Evolutionary conservation across 305 asterid species (phyloP).

Genomic region (Ilex paraguariensis): DNA sequence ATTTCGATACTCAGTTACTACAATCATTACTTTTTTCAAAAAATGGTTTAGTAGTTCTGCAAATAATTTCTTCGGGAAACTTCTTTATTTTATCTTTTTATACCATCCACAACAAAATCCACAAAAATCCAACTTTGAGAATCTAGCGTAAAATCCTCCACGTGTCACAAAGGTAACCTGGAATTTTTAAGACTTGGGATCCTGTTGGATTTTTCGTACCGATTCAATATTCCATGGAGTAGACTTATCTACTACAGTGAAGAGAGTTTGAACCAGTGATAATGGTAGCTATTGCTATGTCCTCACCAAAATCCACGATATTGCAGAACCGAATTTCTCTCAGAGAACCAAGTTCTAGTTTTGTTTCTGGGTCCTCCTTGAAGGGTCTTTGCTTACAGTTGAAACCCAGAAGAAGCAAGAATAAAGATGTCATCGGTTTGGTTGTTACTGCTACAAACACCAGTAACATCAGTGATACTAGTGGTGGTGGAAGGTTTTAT

Average conservation of each 20-base stretch:
- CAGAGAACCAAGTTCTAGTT: conserved; percentile 33
- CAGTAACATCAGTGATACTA: conserved; percentile 17
- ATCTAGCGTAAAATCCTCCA: conserved; percentile 22
- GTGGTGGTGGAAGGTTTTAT: conserved; percentile 64
- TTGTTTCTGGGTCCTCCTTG: conserved; percentile 35
- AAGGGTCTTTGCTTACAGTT: conserved; percentile 35
- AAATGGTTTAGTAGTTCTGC: no score
- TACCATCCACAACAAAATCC: conserved; percentile 16
- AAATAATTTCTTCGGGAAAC: no score
- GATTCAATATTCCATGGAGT: background rate
- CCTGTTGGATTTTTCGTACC: conserved; percentile 6
- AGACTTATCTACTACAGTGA: background rate
- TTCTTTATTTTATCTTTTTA: no score
- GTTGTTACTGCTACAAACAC: conserved; percentile 43
- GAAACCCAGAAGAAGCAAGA: conserved; percentile 34
- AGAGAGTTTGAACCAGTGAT: conserved; percentile 19
- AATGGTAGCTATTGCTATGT: conserved; percentile 48
- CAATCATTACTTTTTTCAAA: no score
- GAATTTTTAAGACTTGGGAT: conserved; percentile 5
- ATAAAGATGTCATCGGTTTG: conserved; percentile 22
- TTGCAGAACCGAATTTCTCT: conserved; percentile 21
- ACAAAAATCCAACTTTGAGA: conserved; percentile 29
- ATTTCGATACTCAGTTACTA: no score
- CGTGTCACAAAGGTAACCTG: conserved; percentile 38
- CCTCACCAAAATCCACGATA: conserved; percentile 35